phyloP scores from a whole-genome alignment of 2,329 filamentous ascomycete species.

The Fusarium heterosporum region DNA sequence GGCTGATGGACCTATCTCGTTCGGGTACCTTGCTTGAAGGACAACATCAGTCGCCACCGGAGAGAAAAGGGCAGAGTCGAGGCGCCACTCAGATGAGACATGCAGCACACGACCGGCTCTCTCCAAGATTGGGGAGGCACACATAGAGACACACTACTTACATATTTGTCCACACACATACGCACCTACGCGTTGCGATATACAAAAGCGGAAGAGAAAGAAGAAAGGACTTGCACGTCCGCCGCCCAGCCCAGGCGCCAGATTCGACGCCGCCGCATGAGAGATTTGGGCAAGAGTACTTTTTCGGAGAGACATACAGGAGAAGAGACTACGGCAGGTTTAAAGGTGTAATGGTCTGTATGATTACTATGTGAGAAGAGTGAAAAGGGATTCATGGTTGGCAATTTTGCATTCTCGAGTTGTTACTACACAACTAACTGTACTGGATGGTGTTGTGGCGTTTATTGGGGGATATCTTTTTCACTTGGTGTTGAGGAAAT shows the following conservation, averaged over 20 bases:
- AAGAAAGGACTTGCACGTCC: conserved; percentile 28
- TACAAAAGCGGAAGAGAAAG: conserved; percentile 26
- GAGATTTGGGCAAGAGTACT: conserved; percentile 17
- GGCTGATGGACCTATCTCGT: conserved; percentile 8
- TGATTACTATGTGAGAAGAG: conserved; percentile 24
- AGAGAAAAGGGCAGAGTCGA: conserved; percentile 28
- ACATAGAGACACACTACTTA: conserved; percentile 23
- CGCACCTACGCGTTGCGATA: conserved; percentile 33
- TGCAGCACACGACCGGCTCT: conserved; percentile 28
- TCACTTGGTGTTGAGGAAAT: conserved; percentile 15
- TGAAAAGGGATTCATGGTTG: conserved; percentile 19
- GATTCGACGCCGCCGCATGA: conserved; percentile 13
- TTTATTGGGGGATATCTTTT: conserved; percentile 8
- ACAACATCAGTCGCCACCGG: conserved; percentile 20
- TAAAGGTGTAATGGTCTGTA: conserved; percentile 38
- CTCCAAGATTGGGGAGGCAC: conserved; percentile 19
- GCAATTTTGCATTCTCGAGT: conserved; percentile 29
- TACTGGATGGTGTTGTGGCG: conserved; percentile 18
- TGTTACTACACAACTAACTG: conserved; percentile 32
- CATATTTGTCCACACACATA: conserved; percentile 41
- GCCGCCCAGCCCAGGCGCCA: conserved; percentile 16
- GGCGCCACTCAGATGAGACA: conserved; percentile 41
- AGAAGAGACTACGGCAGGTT: conserved; percentile 11
- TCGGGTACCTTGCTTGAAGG: conserved; percentile 44
- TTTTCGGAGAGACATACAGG: conserved; percentile 16